Base-by-base conservation (phyloP, 2,329 filamentous ascomycete genomes). In the Neocucurbitaria cava region DNA sequence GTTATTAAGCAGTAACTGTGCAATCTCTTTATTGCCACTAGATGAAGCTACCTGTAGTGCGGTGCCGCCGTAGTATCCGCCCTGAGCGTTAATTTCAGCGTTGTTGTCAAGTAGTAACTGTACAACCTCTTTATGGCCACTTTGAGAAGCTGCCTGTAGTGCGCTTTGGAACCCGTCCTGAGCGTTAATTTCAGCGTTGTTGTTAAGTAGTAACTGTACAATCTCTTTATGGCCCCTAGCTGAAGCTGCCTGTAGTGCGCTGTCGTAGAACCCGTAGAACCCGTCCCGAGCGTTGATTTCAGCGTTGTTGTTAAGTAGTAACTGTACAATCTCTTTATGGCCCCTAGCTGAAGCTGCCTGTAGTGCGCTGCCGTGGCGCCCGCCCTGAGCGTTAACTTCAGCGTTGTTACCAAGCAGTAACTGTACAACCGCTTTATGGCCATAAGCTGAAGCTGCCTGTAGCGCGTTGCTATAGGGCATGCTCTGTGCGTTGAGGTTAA, bases 401-500 rank as follows among this genome's bases (percentile, higher is more conserved):
- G 49, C 36, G 20, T 28, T 33, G 28, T 24, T 47, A 36, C 28
- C 28, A 1, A 45, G 15, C 5, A 45, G 24, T 13, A 39, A 6
- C 41, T 38, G 23, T 13, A 51, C 39, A n/a, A 28, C 2, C 11
- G n/a, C 40, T 13, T 24, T n/a, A 10, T 26, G 9, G 13, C 40
- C 40, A 23, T n/a, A 6, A 7, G 5, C 11, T 26, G 40, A 26
- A 1, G 40, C 40, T 17, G 13, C 20, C 21, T 42, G 23, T 1
- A 42, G 21, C 28, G 38, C 18, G 18, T 23, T 41, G 2, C n/a
- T 8, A 3, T 24, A 6, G 13, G 8, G 20, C 11, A 10, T 20
- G 18, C 18, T 13, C 6, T 26, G 18, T 11, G 24, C 24, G 23
- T 42, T 24, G 13, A 42, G 11, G 23, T 26, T 10, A 76, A 43